Percentiles rank a stretch among this genome's conserved stretches.
Evolutionary conservation across 768 basidiomycete species (phyloP).

Genomic region (Leccinum obscurum): DNA sequence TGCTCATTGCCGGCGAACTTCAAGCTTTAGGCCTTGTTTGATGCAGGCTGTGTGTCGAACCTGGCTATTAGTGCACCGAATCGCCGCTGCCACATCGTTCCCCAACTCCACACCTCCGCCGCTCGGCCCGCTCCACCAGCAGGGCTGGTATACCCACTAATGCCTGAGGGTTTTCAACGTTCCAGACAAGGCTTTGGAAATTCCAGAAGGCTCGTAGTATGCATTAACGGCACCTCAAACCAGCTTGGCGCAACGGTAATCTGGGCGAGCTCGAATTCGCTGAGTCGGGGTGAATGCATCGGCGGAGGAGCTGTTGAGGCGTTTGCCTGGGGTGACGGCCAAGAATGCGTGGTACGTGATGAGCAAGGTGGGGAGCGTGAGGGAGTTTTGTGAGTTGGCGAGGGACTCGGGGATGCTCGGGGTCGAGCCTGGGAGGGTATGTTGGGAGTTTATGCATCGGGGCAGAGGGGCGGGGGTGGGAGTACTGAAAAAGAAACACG

Average conservation of each 20-base stretch:
- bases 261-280: neutral
- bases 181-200: neutral
- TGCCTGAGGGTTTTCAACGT: constrained; percentile 10
- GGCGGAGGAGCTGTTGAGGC: too few relatives aligned
- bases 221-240: constrained; percentile 43
- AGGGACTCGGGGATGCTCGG: too few relatives aligned
- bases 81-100: neutral
- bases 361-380: too few relatives aligned
- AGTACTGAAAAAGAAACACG: too few relatives aligned
- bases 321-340: too few relatives aligned
- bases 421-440: too few relatives aligned
- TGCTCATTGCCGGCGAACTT: too few relatives aligned
- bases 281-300: neutral
- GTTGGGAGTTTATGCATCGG: too few relatives aligned
- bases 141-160: constrained; percentile 1
- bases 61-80: neutral
- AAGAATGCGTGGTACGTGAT: too few relatives aligned
- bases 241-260: constrained; percentile 37
- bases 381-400: too few relatives aligned
- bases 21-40: too few relatives aligned
- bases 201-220: constrained; percentile 30
- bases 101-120: neutral
- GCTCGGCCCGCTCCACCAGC: neutral
- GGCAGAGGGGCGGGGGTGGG: too few relatives aligned
- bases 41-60: neutral